Conservation (phyloP, 805 yeast genomes). For the Candida morakotiae region DNA sequence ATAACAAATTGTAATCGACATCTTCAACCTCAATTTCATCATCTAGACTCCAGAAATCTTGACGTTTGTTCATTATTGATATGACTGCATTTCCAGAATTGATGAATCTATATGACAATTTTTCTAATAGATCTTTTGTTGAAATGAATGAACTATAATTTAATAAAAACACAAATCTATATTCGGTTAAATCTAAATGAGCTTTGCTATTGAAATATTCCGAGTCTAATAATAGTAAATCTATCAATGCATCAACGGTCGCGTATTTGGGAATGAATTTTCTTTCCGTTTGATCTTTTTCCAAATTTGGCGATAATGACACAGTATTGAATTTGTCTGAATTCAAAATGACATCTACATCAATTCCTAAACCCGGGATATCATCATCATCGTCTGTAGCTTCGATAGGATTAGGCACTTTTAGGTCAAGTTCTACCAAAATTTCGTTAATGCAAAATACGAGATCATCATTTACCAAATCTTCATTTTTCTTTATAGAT, state of each 20-base stretch:
- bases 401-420: constrained; percentile 20
- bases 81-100: constrained; percentile 43
- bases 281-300: not conserved
- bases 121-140: constrained; percentile 36
- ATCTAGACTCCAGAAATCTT: constrained; percentile 46
- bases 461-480: constrained; percentile 27
- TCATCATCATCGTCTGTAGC: constrained; percentile 31
- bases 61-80: constrained; percentile 34
- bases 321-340: constrained; percentile 36
- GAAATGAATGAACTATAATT: constrained; percentile 38
- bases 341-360: constrained; percentile 39
- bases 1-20: constrained; percentile 62
- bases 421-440: constrained; percentile 22
- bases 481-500: constrained; percentile 16
- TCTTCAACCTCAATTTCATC: constrained; percentile 40
- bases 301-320: constrained; percentile 9
- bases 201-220: constrained; percentile 45
- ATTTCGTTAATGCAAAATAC: constrained; percentile 35
- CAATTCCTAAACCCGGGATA: constrained; percentile 39
- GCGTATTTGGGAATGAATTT: constrained; percentile 45
- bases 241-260: constrained; percentile 70
- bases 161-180: constrained; percentile 37
- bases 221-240: constrained; percentile 71
- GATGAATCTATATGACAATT: constrained; percentile 37
- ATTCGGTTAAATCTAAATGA: constrained; percentile 36